Conservation (phyloP, 192 early-diverging fungal species). For the Polychytrium aggregatum region DNA sequence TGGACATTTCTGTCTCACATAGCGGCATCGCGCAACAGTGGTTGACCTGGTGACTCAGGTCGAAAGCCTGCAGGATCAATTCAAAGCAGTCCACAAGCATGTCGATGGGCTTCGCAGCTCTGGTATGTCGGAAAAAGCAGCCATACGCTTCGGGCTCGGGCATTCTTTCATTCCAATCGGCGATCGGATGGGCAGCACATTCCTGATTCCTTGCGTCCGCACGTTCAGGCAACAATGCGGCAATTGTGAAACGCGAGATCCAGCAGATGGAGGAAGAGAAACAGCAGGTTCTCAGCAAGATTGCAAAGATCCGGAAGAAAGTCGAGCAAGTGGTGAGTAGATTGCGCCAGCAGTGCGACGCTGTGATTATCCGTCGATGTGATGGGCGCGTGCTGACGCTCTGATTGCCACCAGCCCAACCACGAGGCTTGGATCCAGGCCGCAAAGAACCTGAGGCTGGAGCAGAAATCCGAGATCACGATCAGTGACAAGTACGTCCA, state of each 20-base stretch:
- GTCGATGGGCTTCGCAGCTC: conserved; percentile 28
- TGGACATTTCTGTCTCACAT: too few relatives aligned
- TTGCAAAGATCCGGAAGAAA: conserved; percentile 34
- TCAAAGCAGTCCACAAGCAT: conserved; percentile 38
- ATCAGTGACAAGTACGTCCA: conserved; percentile 28
- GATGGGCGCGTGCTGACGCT: too few relatives aligned
- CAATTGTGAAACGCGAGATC: conserved; percentile 40
- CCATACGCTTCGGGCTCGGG: too few relatives aligned
- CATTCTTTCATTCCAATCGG: too few relatives aligned
- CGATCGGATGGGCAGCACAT: not conserved
- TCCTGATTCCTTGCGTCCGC: too few relatives aligned
- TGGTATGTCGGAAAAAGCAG: conserved; percentile 14
- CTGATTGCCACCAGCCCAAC: conserved; percentile 37
- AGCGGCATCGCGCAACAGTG: too few relatives aligned
- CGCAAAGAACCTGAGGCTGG: conserved; percentile 37
- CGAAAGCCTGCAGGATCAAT: conserved; percentile 37
- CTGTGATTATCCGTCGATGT: not conserved
- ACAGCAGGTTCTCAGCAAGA: conserved; percentile 44
- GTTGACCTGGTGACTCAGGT: conserved; percentile 28
- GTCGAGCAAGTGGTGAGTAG: conserved; percentile 40
- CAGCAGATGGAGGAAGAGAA: conserved; percentile 56
- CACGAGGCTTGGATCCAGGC: conserved; percentile 47
- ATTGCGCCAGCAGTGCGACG: too few relatives aligned
- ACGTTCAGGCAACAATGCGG: conserved; percentile 20
- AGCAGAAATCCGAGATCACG: conserved; percentile 32